Base-by-base conservation (phyloP, 1,284 basidiomycete species). In the Rhizoctonia solani region DNA sequence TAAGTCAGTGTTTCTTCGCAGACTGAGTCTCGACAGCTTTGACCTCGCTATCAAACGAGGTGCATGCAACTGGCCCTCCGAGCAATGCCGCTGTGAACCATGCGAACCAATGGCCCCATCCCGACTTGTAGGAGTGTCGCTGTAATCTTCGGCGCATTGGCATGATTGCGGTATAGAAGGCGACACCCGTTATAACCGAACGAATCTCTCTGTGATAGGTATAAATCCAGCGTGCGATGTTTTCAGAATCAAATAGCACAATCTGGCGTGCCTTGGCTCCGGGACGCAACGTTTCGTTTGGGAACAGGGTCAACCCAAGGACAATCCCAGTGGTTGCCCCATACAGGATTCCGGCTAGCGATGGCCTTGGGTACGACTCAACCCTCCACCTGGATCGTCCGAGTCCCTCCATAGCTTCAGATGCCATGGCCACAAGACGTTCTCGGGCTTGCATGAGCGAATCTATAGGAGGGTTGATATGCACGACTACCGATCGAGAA, bases 381-480 rank as follows among this genome's bases (percentile, higher is more conserved):
- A 63, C 25, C 42, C 46, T 52, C 59, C 59, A 63, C 13, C 59
- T 30, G 16, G 59, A 63, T 19, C 34, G 19, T 30, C 59, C 59
- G 3, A 63, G 34, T 2, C 59, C 59, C 30, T 63, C 59, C 25
- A 63, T 30, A 32, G 59, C 50, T 30, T 63, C 59, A 32, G 29
- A 53, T 5, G 59, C 44, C 59, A 63, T 63, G 14, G 59, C 59
- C 23, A 63, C 49, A n/a, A 63, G 34, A 4, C 59, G 59, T 25
- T 63, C 59, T 13, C 59, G 59, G 52, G 59, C 47, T 53, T 63
- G 44, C 4, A 25, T 30, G 11, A 63, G 21, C 1, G 59, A 63
- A 11, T 53, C 25, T 47, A 63, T 63, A 23, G 59, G 59, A 25
- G 59, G 59, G n/a, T 41, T 47, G 25, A 63, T 63, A 1, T 47